Evolutionary conservation across 2,329 filamentous ascomycete genomes (phyloP), one percentile per base, ranked within the genome.

Genomic region (Trichothecium sympodiale): DNA sequence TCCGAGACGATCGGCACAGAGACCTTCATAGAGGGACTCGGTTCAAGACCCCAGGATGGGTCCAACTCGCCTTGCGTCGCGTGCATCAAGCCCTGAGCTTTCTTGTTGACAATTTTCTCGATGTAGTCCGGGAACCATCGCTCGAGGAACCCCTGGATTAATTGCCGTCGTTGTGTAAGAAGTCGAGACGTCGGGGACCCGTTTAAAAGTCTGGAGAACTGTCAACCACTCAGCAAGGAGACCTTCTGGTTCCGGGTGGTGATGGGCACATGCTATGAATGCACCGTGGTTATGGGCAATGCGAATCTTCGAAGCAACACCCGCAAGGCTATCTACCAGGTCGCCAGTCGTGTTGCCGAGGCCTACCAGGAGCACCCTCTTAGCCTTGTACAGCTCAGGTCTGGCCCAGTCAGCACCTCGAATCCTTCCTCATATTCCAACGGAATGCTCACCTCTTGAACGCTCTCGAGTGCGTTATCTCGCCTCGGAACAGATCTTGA

Each of bases 351-450:
- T 64, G 31, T 57, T 60, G 13, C 59, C 58, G 17, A 66, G 44
- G 5, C 65, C 65, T 3, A 68, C 49, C 0, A 69, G 48, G 1
- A 69, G 38, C 3, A 69, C 60, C 8, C 49, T 61, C 41, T 65
- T 61, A 6, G 49, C 57, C 10, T 53, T 50, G 44, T 63, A 67
- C 5, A 42, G 34, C 4, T 50, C 44, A 1, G 49, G 46, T n/a
- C 50, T 38, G 17, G 16, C 17, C 7, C 20, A 25, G 20, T 25
- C 20, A 25, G 20, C 20, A 6, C 10, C 20, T 25, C n/a, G n/a
- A n/a, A n/a, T n/a, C n/a, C n/a, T n/a, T n/a, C n/a, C n/a, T n/a
- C n/a, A n/a, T n/a, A n/a, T n/a, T n/a, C n/a, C n/a, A n/a, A n/a
- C n/a, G n/a, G n/a, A n/a, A n/a, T n/a, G 5, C 27, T 10, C 32